A percentile compares a stretch with the other conserved stretches of the same genome.
These are phyloP conservation scores for Taxillus chinensis DNA, from an alignment of 164 flowering plant species.

Conservation along the genomic window DNA sequence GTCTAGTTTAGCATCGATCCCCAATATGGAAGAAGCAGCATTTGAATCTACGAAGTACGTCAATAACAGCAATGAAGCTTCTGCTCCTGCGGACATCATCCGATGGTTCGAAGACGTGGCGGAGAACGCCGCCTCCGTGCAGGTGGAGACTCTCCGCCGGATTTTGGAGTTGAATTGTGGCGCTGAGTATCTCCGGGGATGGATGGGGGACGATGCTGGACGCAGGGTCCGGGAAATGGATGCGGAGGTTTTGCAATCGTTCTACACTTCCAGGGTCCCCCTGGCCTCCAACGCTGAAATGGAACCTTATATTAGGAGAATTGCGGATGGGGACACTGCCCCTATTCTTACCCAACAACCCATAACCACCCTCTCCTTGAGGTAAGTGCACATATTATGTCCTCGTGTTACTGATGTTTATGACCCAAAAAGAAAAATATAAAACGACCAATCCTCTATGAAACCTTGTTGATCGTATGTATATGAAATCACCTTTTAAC, in stretches of 20 bases:
- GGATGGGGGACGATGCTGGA: slow-evolving; percentile 32
- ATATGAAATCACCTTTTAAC: no score
- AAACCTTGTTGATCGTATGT: no score
- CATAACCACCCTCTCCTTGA: slow-evolving; percentile 60
- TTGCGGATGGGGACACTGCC: slow-evolving; percentile 65
- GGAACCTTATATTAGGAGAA: slow-evolving; percentile 65
- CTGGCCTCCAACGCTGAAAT: slow-evolving; percentile 60
- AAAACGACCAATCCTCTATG: not conserved
- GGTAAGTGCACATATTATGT: slow-evolving; percentile 23
- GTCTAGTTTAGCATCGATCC: no score
- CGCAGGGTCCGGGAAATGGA: slow-evolving; percentile 39
- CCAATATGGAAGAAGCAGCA: no score
- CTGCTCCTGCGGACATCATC: slow-evolving; percentile 22
- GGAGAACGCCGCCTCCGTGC: slow-evolving; percentile 40
- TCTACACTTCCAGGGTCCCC: slow-evolving; percentile 55
- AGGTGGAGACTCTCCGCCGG: slow-evolving; percentile 43
- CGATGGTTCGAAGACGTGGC: slow-evolving; percentile 57
- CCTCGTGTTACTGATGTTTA: no score
- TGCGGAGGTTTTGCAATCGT: slow-evolving; percentile 31
- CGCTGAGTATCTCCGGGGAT: slow-evolving; percentile 53
- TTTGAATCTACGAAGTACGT: no score
- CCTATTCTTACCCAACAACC: slow-evolving; percentile 62
- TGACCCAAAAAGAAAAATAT: not conserved
- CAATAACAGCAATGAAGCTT: no score
- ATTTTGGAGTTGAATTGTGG: slow-evolving; percentile 53